Conservation (phyloP, 2,329 filamentous ascomycete genomes). For the Pseudocercospora musae region DNA sequence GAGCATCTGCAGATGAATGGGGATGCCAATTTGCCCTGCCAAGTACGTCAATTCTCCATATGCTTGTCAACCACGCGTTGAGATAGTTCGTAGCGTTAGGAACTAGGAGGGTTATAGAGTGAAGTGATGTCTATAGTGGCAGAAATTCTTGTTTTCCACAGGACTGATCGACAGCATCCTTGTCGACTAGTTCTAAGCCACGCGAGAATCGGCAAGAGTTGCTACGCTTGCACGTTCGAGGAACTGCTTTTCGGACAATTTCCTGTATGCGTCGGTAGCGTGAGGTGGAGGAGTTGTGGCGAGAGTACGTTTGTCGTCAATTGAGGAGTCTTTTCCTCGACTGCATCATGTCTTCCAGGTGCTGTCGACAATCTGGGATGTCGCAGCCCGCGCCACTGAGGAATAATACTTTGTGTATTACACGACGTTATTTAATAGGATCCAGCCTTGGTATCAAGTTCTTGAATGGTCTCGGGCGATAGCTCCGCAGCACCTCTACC, state of each 20-base stretch:
- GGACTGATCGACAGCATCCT: background rate
- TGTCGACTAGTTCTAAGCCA: background rate
- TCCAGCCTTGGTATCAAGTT: no score
- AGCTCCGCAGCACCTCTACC: background rate
- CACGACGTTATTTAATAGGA: no score
- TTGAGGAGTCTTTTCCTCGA: background rate
- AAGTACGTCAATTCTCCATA: no score
- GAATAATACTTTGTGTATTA: no score
- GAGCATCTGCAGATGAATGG: no score
- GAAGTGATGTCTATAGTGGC: background rate
- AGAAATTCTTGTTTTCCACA: background rate
- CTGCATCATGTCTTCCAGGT: background rate
- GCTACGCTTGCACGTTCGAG: background rate
- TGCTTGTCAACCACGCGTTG: background rate
- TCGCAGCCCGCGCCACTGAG: no score
- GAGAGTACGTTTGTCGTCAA: background rate
- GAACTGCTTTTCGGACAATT: background rate
- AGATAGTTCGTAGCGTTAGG: background rate
- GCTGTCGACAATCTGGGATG: background rate
- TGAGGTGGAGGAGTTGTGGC: background rate
- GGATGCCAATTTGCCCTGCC: no score
- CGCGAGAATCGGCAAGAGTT: background rate
- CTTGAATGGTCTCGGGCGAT: background rate
- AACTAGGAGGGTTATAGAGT: constrained; percentile 4
- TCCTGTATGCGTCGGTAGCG: background rate